Evolutionary conservation across 1,139 yeast species (phyloP), one percentile per base, ranked within the genome.

Genomic region (Meyerozyma sp.): DNA sequence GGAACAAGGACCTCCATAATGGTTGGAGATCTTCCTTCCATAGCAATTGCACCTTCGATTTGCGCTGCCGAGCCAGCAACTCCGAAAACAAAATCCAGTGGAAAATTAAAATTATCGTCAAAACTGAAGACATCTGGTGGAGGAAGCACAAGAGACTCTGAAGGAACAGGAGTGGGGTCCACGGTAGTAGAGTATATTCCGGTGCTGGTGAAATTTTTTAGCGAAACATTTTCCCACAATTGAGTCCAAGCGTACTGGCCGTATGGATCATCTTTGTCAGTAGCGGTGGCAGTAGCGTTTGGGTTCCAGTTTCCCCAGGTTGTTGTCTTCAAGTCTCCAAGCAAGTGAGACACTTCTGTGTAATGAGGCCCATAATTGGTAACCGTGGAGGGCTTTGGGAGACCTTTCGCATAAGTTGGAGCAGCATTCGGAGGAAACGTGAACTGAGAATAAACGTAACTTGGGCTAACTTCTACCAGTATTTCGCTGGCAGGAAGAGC

Each of bases 41-140:
- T 66, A 35, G 60, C 56, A 25, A 60, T 54, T 7, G 70, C 69
- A 16, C 71, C 72, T 53, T 66, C 72, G 39, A 64, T 58, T 47
- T 66, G 72, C 40, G 54, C 53, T 8, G 63, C 63, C n/a, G 57
- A 53, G 4, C 61, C 62, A 5, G 63, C 62, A 13, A 57, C 62
- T 5, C 63, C 63, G 32, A 57, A 52, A n/a, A 56, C 37, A 41
- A 59, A 58, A 26, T 46, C 57, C 18, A 40, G 38, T 3, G 63
- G 61, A 39, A 56, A 58, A 28, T 48, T 51, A 44, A 54, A 48
- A 9, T 48, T 41, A 26, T 49, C 46, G 32, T 49, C 55, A 39
- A 55, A 57, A 3, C 26, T 16, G 37, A 54, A 57, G 7, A 53
- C 43, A 40, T 55, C 58, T 13, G 47, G 46, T 20, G 63, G 61